These are phyloP conservation scores for Didymella pinodella DNA, from an alignment of 2,329 filamentous ascomycete species.

Conservation along the genomic window DNA sequence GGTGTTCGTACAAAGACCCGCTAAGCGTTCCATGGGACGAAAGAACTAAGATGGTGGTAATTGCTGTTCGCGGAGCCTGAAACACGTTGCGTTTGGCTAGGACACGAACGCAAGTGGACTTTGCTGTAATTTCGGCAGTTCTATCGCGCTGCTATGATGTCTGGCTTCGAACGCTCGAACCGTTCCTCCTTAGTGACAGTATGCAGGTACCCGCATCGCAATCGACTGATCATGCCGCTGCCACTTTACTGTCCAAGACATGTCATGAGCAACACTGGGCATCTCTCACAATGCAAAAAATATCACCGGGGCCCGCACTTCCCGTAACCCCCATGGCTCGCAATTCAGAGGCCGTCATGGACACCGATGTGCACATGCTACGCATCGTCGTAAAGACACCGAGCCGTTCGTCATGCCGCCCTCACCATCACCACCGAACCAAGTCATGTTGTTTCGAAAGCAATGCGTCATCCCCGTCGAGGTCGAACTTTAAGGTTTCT, in stretches of 20 bases:
- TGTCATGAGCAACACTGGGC: background rate
- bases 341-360: background rate
- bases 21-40: background rate
- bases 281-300: background rate
- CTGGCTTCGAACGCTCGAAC: slow-evolving; percentile 1
- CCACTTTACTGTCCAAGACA: background rate
- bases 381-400: background rate
- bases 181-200: background rate
- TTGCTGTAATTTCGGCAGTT: slow-evolving; percentile 6
- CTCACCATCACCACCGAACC: background rate
- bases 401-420: background rate
- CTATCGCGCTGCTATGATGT: background rate
- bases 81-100: slow-evolving; percentile 13
- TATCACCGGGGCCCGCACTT: background rate
- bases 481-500: background rate
- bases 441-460: background rate
- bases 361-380: background rate
- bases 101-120: background rate
- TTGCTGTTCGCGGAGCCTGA: slow-evolving; percentile 7
- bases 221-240: slow-evolving; percentile 1
- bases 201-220: slow-evolving; percentile 16
- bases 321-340: background rate
- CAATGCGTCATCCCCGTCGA: background rate
- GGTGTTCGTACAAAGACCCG: background rate
- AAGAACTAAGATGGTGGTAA: background rate